These are phyloP conservation scores for Pseudogymnoascus sp. DNA, from an alignment of 2,329 filamentous ascomycete genomes.

Conservation along the genomic window DNA sequence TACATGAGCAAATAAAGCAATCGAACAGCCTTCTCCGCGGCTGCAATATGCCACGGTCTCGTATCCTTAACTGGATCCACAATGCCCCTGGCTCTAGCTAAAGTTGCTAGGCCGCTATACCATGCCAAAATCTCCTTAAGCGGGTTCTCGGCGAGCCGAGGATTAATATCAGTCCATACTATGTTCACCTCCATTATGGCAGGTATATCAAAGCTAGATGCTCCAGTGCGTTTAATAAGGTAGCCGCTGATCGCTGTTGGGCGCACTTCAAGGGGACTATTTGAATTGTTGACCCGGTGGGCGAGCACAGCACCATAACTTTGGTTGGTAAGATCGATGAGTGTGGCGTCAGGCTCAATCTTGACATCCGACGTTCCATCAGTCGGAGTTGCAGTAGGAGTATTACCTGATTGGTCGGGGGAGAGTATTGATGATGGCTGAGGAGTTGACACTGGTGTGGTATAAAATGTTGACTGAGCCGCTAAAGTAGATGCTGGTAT, in stretches of 20 bases:
- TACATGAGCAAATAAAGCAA: conserved; percentile 58
- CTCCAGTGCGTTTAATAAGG: conserved; percentile 53
- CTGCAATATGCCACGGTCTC: conserved; percentile 72
- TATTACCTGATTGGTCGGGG: conserved; percentile 46
- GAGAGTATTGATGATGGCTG: conserved; percentile 48
- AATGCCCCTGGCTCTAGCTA: conserved; percentile 59
- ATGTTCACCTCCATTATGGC: conserved; percentile 56
- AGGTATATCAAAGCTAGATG: conserved; percentile 47
- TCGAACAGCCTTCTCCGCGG: conserved; percentile 58
- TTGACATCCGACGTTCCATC: conserved; percentile 36
- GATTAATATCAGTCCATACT: conserved; percentile 38
- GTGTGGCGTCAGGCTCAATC: conserved; percentile 55
- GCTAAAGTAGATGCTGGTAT: conserved; percentile 36
- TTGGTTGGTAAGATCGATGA: conserved; percentile 66
- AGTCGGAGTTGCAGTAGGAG: conserved; percentile 25
- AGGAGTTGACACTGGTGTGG: conserved; percentile 62
- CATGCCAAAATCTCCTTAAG: conserved; percentile 62
- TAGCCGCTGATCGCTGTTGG: conserved; percentile 56
- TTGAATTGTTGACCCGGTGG: conserved; percentile 54
- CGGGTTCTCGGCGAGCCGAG: conserved; percentile 18
- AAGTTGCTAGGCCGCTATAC: conserved; percentile 58
- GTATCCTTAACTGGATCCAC: conserved; percentile 50
- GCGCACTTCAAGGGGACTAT: conserved; percentile 44
- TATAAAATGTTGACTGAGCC: conserved; percentile 37
- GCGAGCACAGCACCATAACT: conserved; percentile 66